Evolutionary conservation across 2,329 filamentous ascomycete genomes (phyloP), one percentile per base, ranked within the genome.

Genomic region (Gaeumannomyces sp.): DNA sequence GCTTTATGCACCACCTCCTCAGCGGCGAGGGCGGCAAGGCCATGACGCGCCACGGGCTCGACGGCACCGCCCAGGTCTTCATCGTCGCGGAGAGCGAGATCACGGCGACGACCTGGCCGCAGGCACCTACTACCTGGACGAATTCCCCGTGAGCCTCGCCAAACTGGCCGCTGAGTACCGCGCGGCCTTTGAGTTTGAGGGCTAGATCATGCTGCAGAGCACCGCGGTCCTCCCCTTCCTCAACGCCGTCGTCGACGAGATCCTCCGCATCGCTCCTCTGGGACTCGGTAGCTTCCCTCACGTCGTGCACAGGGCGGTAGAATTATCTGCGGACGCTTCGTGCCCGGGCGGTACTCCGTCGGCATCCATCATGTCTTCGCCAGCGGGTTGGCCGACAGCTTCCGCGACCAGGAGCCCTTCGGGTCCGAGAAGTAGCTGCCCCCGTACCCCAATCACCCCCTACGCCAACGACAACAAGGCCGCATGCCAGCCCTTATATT

Each of bases 31-130:
- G 35, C 60, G 35, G 50, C 16, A 61, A 61, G 22, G 60, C 33
- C 16, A 61, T 61, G 60, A n/a, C n/a, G n/a, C n/a, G n/a, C n/a
- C n/a, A n/a, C n/a, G n/a, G n/a, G n/a, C n/a, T n/a, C n/a, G n/a
- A 38, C 19, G 62, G 22, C 38, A 62, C 65, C 16, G 38, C 61
- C 1, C 31, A 66, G 19, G 67, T 74, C 11, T 69, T 78, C 7
- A 73, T 83, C 56, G 71, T 79, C 19, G 81, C 80, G 7, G 81
- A 82, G 5, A 80, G 78, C 3, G 82, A 84, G 69, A 85, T 82
- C 5, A 83, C 81, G 0, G 79, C 81, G 0, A 82, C 80, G 0
- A 71, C 79, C 72, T 83, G 27, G 71, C 75, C 67, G 70, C 79
- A 68, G 69, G 73, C 66, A 68, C 73, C 0, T 83, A 75, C 66